phyloP scores from a whole-genome alignment of 352 stramenopile genomes.

The Pythium biforme region DNA sequence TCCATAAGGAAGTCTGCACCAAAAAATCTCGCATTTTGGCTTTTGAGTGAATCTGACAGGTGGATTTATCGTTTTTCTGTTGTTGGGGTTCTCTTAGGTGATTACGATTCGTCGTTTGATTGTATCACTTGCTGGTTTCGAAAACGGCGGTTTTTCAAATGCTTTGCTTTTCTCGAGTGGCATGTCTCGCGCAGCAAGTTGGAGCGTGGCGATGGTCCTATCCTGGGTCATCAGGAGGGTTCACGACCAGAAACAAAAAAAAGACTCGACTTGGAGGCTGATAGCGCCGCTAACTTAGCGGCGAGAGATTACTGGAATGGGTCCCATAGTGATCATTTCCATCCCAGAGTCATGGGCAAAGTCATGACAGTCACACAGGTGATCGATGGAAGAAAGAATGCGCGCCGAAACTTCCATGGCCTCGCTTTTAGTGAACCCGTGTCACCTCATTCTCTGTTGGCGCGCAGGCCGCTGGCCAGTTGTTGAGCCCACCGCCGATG shows the following conservation, averaged over 20 bases:
- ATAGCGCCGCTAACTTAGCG: no score
- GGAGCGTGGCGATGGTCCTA: not conserved
- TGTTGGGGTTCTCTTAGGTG: no score
- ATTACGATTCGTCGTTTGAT: no score
- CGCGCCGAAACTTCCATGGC: not conserved
- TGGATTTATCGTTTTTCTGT: no score
- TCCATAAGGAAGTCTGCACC: no score
- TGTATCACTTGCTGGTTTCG: no score
- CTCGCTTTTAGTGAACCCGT: no score
- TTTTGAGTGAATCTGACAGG: no score
- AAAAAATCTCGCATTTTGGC: no score
- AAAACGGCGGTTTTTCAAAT: no score
- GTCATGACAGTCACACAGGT: not conserved
- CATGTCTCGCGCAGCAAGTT: not conserved
- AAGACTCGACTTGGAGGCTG: not conserved
- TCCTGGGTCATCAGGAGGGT: no score
- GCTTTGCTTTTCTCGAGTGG: not conserved
- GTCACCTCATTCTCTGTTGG: not conserved
- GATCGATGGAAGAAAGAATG: not conserved
- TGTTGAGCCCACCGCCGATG: not conserved
- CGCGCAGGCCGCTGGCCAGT: not conserved
- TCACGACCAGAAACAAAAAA: no score
- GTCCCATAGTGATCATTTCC: not conserved
- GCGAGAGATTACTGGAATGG: not conserved
- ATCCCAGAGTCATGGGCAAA: slow-evolving; percentile 6